phyloP scores from a whole-genome alignment of 345 rosid species.

The Bretschneidera sinensis region DNA sequence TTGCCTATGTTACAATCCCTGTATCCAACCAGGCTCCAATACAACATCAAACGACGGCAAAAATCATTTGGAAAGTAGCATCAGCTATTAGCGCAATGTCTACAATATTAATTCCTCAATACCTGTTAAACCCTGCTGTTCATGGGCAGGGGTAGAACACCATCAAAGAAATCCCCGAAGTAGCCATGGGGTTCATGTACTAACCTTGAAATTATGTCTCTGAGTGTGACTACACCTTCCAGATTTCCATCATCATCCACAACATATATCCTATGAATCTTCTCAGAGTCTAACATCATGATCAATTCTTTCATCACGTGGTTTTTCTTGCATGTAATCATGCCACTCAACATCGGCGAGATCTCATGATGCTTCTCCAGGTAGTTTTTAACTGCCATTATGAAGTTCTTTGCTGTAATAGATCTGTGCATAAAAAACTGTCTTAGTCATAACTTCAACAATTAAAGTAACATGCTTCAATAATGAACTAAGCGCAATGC shows the following conservation, averaged over 20 bases:
- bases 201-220: constrained; percentile 86
- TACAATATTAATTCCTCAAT: not conserved
- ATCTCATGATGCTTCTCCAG: constrained; percentile 47
- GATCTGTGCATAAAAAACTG: constrained; percentile 41
- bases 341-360: constrained; percentile 50
- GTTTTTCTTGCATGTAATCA: constrained; percentile 67
- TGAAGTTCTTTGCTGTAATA: constrained; percentile 80
- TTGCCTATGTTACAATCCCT: constrained; percentile 23
- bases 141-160: constrained; percentile 68
- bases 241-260: constrained; percentile 76
- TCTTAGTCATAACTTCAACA: not conserved
- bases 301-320: constrained; percentile 72
- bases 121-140: constrained; percentile 56
- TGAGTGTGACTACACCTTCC: constrained; percentile 85
- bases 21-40: constrained; percentile 13
- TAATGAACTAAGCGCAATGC: constrained; percentile 9
- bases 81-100: constrained; percentile 1
- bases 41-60: constrained; percentile 4
- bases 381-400: constrained; percentile 59
- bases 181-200: constrained; percentile 96
- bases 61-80: constrained; percentile 5
- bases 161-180: constrained; percentile 97
- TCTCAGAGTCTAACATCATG: constrained; percentile 52
- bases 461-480: not conserved
- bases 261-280: constrained; percentile 77